These are phyloP conservation scores for Fusarium sp. DNA, from an alignment of 2,329 filamentous ascomycete genomes.

Conservation along the genomic window DNA sequence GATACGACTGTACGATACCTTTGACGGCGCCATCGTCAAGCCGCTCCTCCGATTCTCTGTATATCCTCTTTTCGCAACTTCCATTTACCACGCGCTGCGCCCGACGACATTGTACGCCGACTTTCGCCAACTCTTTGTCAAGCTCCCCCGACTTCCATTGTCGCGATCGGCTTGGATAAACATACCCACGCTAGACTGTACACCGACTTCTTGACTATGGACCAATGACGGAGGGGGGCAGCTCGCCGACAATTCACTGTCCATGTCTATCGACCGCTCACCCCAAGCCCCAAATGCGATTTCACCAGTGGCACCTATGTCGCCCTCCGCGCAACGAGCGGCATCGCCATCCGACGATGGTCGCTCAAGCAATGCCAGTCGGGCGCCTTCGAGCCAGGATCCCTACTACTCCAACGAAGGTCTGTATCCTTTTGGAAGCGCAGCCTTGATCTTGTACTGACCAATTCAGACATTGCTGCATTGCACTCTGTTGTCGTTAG, in stretches of 20 bases:
- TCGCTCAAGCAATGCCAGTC: constrained; percentile 44
- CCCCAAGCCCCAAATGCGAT: constrained; percentile 36
- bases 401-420: constrained; percentile 72
- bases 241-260: constrained; percentile 45
- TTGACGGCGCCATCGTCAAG: constrained; percentile 4
- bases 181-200: constrained; percentile 14
- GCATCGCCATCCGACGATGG: constrained; percentile 45
- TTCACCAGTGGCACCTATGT: constrained; percentile 45
- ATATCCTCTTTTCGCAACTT: background rate
- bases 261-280: constrained; percentile 35
- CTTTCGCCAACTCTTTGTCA: background rate
- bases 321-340: constrained; percentile 38
- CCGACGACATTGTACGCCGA: background rate
- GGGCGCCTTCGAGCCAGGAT: constrained; percentile 45
- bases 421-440: constrained; percentile 43
- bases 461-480: constrained; percentile 78
- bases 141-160: background rate
- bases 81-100: background rate
- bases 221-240: constrained; percentile 48
- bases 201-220: constrained; percentile 46
- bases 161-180: constrained; percentile 14
- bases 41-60: constrained; percentile 1
- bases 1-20: constrained; percentile 9
- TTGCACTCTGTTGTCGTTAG: constrained; percentile 80
- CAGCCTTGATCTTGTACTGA: constrained; percentile 16